phyloP scores from a whole-genome alignment of 78 protist genomes.

The Diacronema lutheri region DNA sequence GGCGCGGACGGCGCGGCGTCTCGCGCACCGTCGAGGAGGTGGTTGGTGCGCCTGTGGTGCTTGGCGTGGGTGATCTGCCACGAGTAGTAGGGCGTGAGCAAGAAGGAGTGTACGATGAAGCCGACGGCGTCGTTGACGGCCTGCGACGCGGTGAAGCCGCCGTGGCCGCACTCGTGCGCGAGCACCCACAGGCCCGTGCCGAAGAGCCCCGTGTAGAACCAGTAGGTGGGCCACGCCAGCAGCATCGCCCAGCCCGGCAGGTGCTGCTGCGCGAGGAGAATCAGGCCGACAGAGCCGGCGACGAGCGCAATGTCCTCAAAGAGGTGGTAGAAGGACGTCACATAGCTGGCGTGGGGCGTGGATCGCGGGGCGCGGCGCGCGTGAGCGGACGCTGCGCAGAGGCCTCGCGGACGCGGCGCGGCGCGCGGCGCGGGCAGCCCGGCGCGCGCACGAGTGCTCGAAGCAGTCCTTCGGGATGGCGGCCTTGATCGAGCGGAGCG shows the following conservation, averaged over 20 bases:
- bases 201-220: background rate
- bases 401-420: too few relatives aligned
- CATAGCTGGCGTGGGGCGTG: too few relatives aligned
- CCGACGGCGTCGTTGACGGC: slow-evolving; percentile 70
- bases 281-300: too few relatives aligned
- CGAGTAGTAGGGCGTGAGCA: slow-evolving; percentile 73
- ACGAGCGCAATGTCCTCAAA: slow-evolving; percentile 9
- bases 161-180: slow-evolving; percentile 88
- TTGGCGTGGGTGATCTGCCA: slow-evolving; percentile 75
- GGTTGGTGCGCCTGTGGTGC: slow-evolving; percentile 77
- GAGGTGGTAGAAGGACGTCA: slow-evolving; percentile 36
- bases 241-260: background rate
- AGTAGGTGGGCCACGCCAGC: background rate
- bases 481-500: background rate
- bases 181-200: slow-evolving; percentile 79
- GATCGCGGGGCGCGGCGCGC: too few relatives aligned
- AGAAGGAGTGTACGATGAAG: slow-evolving; percentile 59
- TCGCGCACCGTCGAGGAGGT: too few relatives aligned
- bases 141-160: slow-evolving; percentile 55
- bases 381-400: too few relatives aligned
- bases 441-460: slow-evolving; percentile 38
- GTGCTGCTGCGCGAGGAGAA: too few relatives aligned
- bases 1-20: too few relatives aligned
- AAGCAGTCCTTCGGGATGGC: slow-evolving; percentile 60
- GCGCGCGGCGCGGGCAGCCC: too few relatives aligned